Conservation (phyloP, 305 asterid species). For the Solanum hybrid region DNA sequence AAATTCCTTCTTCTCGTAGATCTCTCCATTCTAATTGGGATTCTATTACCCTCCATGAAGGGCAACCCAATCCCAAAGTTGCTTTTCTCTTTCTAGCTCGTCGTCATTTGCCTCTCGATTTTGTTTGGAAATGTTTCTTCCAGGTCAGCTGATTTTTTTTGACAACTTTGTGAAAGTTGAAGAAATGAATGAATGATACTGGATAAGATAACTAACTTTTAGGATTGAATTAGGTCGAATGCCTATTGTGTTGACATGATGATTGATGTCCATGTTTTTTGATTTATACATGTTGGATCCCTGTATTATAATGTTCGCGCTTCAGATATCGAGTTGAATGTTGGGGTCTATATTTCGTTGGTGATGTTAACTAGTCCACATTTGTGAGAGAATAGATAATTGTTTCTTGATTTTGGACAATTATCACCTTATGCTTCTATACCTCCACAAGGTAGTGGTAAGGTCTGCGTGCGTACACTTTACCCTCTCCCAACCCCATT, state of each 20-base stretch:
- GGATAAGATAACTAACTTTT: neutral
- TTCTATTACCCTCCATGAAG: conserved; percentile 8
- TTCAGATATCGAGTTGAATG: neutral
- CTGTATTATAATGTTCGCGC: neutral
- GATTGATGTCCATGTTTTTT: neutral
- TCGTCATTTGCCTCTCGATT: conserved; percentile 73
- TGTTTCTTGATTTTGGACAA: neutral
- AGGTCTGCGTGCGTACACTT: neutral
- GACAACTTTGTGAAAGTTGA: neutral
- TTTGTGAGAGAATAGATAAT: neutral
- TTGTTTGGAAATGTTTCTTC: conserved; percentile 77
- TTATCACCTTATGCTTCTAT: neutral
- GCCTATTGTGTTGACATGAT: neutral
- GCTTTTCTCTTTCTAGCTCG: conserved; percentile 68
- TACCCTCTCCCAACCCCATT: neutral
- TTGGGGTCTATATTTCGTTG: neutral
- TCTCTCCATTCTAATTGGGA: conserved; percentile 9
- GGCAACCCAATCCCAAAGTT: conserved; percentile 43
- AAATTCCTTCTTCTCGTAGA: conserved; percentile 19
- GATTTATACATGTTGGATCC: neutral
- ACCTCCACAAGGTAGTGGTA: neutral
- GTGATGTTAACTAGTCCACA: neutral
- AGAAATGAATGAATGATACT: neutral
- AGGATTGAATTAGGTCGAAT: neutral
- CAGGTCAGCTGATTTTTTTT: conserved; percentile 35